Percentiles rank a stretch among this genome's conserved stretches.
Evolutionary conservation across 768 basidiomycete species (phyloP).

Genomic region (Lactarius trivialis): DNA sequence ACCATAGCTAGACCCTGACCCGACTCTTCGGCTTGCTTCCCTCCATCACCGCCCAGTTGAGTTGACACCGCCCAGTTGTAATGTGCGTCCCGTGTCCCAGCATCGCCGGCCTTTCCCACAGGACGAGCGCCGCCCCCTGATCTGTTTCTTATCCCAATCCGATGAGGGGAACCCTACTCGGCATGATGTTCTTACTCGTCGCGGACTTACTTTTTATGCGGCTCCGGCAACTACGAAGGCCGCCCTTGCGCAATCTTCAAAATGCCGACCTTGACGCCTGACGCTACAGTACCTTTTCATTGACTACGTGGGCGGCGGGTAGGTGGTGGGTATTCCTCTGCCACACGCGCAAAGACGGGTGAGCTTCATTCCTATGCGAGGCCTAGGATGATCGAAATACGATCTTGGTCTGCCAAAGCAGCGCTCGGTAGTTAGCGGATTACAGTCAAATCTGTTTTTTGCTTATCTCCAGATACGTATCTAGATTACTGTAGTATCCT

Average conservation of each 20-base stretch:
- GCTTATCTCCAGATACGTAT: neutral
- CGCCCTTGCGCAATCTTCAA: conserved; percentile 3
- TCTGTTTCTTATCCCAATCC: conserved; percentile 2
- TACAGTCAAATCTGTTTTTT: too few relatives aligned
- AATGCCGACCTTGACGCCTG: conserved; percentile 6
- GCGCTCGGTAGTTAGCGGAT: neutral
- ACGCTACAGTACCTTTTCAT: too few relatives aligned
- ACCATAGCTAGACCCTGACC: neutral
- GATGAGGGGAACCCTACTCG: neutral
- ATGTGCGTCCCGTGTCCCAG: too few relatives aligned
- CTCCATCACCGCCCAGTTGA: conserved; percentile 11
- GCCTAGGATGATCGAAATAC: neutral
- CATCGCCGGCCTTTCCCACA: neutral
- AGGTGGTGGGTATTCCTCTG: neutral
- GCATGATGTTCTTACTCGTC: neutral
- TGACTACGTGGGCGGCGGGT: neutral
- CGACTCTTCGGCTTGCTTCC: neutral
- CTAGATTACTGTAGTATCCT: neutral
- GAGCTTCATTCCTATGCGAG: neutral
- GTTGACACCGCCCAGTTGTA: conserved; percentile 10
- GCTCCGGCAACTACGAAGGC: neutral
- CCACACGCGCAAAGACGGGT: neutral
- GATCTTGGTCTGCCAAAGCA: neutral
- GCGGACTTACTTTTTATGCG: neutral
- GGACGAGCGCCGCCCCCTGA: neutral